A percentile compares a stretch with the other conserved stretches of the same genome.
These are phyloP conservation scores for Metarhizium sp. DNA, from an alignment of 2,329 filamentous ascomycete species.

Conservation along the genomic window DNA sequence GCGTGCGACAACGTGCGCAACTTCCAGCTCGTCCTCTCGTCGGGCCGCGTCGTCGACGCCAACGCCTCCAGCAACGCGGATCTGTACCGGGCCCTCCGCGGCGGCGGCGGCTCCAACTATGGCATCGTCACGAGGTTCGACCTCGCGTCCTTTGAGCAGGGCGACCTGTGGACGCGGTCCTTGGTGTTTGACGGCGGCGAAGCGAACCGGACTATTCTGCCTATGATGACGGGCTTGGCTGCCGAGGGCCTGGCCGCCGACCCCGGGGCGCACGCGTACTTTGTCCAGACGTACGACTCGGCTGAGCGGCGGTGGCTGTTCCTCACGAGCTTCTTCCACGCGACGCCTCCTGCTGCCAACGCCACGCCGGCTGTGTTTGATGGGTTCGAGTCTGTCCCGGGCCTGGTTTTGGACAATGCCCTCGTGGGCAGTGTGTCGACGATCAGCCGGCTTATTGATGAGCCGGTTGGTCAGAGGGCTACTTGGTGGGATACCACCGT, in stretches of 20 bases:
- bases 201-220: conserved; percentile 9
- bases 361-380: conserved; percentile 14
- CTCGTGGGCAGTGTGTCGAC: conserved; percentile 15
- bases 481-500: conserved; percentile 21
- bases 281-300: conserved; percentile 8
- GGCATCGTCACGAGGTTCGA: conserved; percentile 14
- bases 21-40: conserved; percentile 30
- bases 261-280: conserved; percentile 13
- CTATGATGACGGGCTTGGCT: conserved; percentile 7
- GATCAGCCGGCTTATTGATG: conserved; percentile 13
- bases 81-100: conserved; percentile 47
- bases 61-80: conserved; percentile 34
- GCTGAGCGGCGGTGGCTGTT: conserved; percentile 5
- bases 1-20: conserved; percentile 56
- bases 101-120: conserved; percentile 43
- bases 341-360: conserved; percentile 5
- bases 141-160: conserved; percentile 9
- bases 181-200: conserved; percentile 8
- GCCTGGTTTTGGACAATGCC: conserved; percentile 8
- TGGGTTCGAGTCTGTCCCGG: conserved; percentile 12
- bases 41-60: conserved; percentile 33
- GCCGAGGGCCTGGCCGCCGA: conserved; percentile 11
- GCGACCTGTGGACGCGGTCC: not conserved
- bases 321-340: conserved; percentile 10
- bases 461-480: conserved; percentile 16